Conservation (phyloP, 768 basidiomycete genomes). For the Leccinum disarticulatum region DNA sequence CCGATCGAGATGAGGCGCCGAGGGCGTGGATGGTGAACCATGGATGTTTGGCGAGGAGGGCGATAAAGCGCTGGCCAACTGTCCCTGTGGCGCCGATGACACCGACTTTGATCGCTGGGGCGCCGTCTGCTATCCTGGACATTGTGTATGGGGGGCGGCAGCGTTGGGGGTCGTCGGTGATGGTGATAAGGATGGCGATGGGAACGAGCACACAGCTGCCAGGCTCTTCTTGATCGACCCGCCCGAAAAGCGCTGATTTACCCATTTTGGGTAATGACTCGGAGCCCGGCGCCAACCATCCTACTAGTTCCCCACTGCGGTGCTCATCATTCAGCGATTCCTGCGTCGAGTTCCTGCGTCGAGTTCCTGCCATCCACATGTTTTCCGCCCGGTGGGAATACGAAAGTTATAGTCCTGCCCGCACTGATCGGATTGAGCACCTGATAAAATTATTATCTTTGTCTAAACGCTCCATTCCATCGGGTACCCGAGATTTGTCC, state of each 20-base stretch:
- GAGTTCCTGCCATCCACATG: not conserved
- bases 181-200: not conserved
- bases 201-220: not conserved
- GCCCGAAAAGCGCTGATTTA: not conserved
- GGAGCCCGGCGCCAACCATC: not conserved
- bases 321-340: not conserved
- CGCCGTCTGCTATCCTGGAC: constrained; percentile 20
- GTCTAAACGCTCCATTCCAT: not conserved
- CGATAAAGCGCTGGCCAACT: constrained; percentile 94
- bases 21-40: constrained; percentile 87
- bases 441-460: not conserved
- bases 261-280: constrained; percentile 4
- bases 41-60: constrained; percentile 82
- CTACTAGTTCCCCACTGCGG: not conserved
- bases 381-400: not conserved
- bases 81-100: constrained; percentile 90
- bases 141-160: constrained; percentile 14
- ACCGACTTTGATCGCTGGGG: constrained; percentile 52
- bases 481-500: not conserved
- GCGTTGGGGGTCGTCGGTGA: not conserved
- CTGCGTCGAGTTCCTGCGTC: not conserved
- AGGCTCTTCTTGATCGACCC: not conserved
- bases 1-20: constrained; percentile 86
- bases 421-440: not conserved
- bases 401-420: not conserved